Evolutionary conservation across 768 basidiomycete species (phyloP).

Genomic region (Kwoniella europaea): DNA sequence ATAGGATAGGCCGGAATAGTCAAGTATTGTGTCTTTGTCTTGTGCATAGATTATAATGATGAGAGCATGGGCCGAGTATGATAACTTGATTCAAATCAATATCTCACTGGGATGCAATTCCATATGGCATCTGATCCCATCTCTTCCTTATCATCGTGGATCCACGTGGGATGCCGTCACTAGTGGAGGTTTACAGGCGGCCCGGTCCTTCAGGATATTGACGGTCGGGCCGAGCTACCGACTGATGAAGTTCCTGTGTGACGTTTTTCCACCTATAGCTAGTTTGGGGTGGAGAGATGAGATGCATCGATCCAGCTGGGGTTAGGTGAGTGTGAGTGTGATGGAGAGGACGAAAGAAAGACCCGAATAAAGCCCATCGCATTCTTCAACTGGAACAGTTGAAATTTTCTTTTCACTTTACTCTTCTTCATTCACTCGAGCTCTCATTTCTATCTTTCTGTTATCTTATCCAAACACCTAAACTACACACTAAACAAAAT

Average conservation of each 20-base stretch:
- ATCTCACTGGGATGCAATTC: no score
- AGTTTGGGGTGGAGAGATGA: background rate
- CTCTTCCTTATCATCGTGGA: no score
- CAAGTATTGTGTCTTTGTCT: background rate
- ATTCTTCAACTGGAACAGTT: background rate
- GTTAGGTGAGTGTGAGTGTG: background rate
- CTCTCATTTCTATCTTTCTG: background rate
- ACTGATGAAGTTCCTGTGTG: background rate
- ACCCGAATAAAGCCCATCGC: background rate
- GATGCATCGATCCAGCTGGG: background rate
- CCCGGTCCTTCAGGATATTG: background rate
- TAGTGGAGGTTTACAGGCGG: background rate
- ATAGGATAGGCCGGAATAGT: background rate
- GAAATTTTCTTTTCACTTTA: background rate
- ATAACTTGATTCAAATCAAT: no score
- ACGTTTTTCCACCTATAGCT: background rate
- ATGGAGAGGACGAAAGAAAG: background rate
- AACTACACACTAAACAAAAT: conserved; percentile 33
- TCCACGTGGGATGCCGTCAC: conserved; percentile 1
- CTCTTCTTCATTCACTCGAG: background rate
- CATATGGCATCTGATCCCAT: no score
- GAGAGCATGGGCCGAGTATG: no score
- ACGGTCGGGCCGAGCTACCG: conserved; percentile 8
- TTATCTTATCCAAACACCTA: background rate
- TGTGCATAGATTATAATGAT: no score